Base-by-base conservation (phyloP, 2,329 filamentous ascomycete species). In the Emergomyces orientalis region DNA sequence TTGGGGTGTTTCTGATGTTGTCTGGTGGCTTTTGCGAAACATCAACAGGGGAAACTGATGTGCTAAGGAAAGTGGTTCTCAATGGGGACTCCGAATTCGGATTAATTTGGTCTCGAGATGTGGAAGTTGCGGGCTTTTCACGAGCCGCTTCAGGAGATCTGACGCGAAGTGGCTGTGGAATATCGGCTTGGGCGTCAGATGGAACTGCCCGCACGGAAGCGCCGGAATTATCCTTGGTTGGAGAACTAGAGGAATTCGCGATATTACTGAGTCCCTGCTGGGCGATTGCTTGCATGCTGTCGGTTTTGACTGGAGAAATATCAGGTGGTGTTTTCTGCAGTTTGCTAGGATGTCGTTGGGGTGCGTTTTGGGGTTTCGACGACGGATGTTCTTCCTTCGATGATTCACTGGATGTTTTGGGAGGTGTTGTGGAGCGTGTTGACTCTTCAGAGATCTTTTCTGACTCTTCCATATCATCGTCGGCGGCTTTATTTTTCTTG, bases 311-410 rank as follows among this genome's bases (percentile, higher is more conserved):
- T 25, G 72, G 67, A 37, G 74, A 74, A 19, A 69, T 56, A 27
- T 70, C 74, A 19, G 72, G 70, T n/a, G 83, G 81, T 63, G 82
- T 82, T 73, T 91, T 91, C 70, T 90, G 88, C 60, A 91, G 78
- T 73, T 90, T 91, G 76, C 83, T 85, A 3, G 83, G 75, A 62
- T 83, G 80, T 64, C 85, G 80, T 67, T 87, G 84, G 11, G 81
- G 76, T 51, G 68, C 69, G 13, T 63, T 64, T 51, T 71, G 67
- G 30, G 70, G 67, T 56, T 74, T 75, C n/a, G 67, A 69, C 3
- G 69, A 58, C 27, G 70, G 63, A 22, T 70, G 66, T n/a, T 77
- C 76, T 25, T 75, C 74, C 22, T 70, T 73, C 25, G 77, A 61
- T 13, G 75, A 77, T 59, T 80, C 79, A 51, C 71, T 67, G 4